phyloP scores from a whole-genome alignment of 495 filamentous ascomycete genomes.

The Saxophila tyrrhenica region DNA sequence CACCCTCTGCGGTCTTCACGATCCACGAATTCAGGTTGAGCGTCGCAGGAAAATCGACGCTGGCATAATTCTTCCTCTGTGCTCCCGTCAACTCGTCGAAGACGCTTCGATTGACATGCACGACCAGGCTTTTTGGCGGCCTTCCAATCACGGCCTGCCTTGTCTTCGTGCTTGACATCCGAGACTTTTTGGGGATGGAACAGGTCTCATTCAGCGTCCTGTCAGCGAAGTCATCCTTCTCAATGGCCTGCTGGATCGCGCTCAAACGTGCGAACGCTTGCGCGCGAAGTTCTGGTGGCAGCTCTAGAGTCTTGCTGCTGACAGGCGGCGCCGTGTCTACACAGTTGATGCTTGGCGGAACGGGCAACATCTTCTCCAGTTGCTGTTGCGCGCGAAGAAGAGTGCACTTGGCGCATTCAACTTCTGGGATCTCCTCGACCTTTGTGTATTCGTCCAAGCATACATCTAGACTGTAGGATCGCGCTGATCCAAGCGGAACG shows the following conservation, averaged over 20 bases:
- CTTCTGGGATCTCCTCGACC: constrained; percentile 72
- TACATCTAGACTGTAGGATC: constrained; percentile 54
- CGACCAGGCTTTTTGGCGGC: constrained; percentile 61
- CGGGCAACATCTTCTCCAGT: constrained; percentile 35
- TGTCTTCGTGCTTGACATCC: constrained; percentile 67
- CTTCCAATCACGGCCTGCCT: constrained; percentile 77
- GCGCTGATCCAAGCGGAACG: constrained; percentile 47
- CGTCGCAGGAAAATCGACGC: constrained; percentile 58
- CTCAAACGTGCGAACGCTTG: constrained; percentile 39
- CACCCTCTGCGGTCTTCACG: constrained; percentile 26
- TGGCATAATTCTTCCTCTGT: constrained; percentile 71
- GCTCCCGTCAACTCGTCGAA: constrained; percentile 72
- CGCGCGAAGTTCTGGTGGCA: constrained; percentile 16
- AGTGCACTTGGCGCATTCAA: constrained; percentile 88
- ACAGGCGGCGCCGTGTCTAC: constrained; percentile 3
- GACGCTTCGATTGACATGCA: constrained; percentile 85
- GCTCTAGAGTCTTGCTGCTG: constrained; percentile 15
- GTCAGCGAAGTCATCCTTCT: constrained; percentile 71
- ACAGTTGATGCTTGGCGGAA: not conserved
- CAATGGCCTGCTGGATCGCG: constrained; percentile 55
- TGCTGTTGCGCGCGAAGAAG: constrained; percentile 45
- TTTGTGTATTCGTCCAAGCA: constrained; percentile 76
- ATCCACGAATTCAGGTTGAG: constrained; percentile 74
- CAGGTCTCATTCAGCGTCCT: constrained; percentile 60
- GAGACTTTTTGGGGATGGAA: constrained; percentile 55